Base-by-base conservation (phyloP, 78 protist genomes). In the Dictyostelium citrinum region DNA sequence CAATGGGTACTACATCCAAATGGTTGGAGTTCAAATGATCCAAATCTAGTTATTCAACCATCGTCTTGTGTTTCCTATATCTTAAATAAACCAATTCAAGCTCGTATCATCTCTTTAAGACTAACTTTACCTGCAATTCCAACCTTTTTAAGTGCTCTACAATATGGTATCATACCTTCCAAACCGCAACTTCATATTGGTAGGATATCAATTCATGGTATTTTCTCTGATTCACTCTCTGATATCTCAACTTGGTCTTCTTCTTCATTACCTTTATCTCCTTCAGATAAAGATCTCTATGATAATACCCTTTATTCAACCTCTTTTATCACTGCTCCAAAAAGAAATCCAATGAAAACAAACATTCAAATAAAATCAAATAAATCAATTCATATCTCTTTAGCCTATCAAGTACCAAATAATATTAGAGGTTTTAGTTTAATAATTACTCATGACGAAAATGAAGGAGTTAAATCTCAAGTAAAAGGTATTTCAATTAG, bases 1-100 rank as follows among this genome's bases (percentile, higher is more conserved):
- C 39, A 83, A 45, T 88, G 93, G 93, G 43, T 64, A 68, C 71
- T 88, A 8, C 93, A 88, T 61, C 85, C 93, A 88, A 88, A 88
- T 78, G 93, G 81, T 12, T 88, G 93, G 93, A 78, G 93, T 78
- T 51, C 84, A 7, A 79, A 20, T 58, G 82, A 77, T 29, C 93
- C 93, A 67, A 88, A 78, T 24, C 78, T 77, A 61, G 78, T 86
- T 12, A 88, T 88, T 33, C 93, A 88, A 88, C 93, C 93, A 27
- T 84, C 80, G 8, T 88, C 93, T 20, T 88, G 93, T 78, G 83
- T 88, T 22, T 88, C 93, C 0, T 88, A 20, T 88, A 78, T 78
- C 3, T 31, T 88, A 6, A 84, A 67, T 12, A 58, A 88, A 67
- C 93, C 93, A 43, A 39, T 76, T 41, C 93, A 88, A 35, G 81